Evolutionary conservation across 2,329 filamentous ascomycete genomes (phyloP).

Genomic region (Fusarium xyrophilum): DNA sequence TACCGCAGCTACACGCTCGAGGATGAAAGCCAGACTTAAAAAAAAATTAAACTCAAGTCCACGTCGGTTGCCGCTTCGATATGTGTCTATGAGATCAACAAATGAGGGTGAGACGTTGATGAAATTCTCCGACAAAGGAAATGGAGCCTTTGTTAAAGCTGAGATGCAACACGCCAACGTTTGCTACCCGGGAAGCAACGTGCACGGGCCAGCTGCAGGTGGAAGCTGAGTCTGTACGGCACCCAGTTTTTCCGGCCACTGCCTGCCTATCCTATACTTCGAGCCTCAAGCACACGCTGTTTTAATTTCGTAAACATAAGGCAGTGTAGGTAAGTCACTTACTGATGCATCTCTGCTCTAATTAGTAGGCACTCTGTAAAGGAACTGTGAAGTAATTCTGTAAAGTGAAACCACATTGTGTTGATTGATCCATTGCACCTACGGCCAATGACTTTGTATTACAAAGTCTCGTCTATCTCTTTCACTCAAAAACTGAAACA

Average conservation of each 20-base stretch:
- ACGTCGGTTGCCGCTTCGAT: slow-evolving; percentile 1
- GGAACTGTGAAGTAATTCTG: background rate
- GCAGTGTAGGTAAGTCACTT: background rate
- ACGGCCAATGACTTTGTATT: too few relatives aligned
- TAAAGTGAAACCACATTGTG: background rate
- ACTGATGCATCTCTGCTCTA: background rate
- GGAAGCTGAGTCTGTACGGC: slow-evolving; percentile 11
- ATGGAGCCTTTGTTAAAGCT: slow-evolving; percentile 35
- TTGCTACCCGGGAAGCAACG: slow-evolving; percentile 32
- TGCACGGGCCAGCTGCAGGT: slow-evolving; percentile 28
- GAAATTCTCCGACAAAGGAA: slow-evolving; percentile 33
- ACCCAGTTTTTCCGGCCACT: slow-evolving; percentile 26
- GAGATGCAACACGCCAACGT: slow-evolving; percentile 35
- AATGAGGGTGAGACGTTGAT: slow-evolving; percentile 26
- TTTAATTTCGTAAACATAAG: background rate
- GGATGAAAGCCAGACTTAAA: background rate
- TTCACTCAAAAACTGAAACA: background rate
- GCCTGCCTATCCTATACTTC: slow-evolving; percentile 10
- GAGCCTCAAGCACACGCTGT: background rate
- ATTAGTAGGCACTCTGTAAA: background rate
- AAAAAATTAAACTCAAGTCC: background rate
- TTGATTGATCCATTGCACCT: background rate
- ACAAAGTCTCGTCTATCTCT: too few relatives aligned
- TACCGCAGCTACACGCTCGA: slow-evolving; percentile 31
- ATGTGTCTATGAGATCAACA: background rate